Percentiles rank a stretch among this genome's conserved stretches.
These are phyloP conservation scores for Boletus sp. DNA, from an alignment of 768 basidiomycete species.

Conservation along the genomic window DNA sequence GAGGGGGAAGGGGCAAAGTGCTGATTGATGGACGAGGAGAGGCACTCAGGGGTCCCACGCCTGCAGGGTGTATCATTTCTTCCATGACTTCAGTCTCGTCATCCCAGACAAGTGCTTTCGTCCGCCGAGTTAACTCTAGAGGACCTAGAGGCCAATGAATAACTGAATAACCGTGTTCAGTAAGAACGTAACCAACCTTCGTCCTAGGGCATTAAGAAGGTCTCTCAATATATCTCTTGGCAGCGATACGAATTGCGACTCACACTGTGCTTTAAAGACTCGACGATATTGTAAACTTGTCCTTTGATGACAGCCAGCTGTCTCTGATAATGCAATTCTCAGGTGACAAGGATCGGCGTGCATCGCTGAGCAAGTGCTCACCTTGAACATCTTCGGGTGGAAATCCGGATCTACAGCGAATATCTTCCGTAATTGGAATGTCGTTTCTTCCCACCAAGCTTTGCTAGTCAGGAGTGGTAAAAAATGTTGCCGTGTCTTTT, in stretches of 20 bases:
- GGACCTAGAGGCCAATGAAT: conserved; percentile 53
- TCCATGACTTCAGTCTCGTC: conserved; percentile 77
- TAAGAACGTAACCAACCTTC: conserved; percentile 50
- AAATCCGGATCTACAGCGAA: conserved; percentile 84
- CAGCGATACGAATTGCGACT: conserved; percentile 28
- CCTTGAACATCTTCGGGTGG: conserved; percentile 86
- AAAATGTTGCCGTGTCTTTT: conserved; percentile 78
- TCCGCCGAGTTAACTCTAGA: conserved; percentile 81
- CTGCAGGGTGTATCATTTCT: conserved; percentile 38
- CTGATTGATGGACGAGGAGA: conserved; percentile 63
- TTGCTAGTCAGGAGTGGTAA: conserved; percentile 79
- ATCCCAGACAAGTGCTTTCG: conserved; percentile 79
- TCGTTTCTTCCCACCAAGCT: conserved; percentile 88
- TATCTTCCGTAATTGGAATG: conserved; percentile 67
- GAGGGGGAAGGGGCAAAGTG: conserved; percentile 54
- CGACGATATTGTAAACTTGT: conserved; percentile 87
- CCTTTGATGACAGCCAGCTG: conserved; percentile 94
- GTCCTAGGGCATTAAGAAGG: conserved; percentile 46
- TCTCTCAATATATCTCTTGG: neutral
- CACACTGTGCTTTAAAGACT: conserved; percentile 75
- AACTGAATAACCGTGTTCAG: neutral
- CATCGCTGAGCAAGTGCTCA: conserved; percentile 32
- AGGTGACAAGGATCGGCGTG: neutral
- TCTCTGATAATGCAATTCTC: conserved; percentile 41
- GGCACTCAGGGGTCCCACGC: conserved; percentile 31